These are phyloP conservation scores for Diaporthe caulivora DNA, from an alignment of 2,329 filamentous ascomycete species.

Conservation along the genomic window DNA sequence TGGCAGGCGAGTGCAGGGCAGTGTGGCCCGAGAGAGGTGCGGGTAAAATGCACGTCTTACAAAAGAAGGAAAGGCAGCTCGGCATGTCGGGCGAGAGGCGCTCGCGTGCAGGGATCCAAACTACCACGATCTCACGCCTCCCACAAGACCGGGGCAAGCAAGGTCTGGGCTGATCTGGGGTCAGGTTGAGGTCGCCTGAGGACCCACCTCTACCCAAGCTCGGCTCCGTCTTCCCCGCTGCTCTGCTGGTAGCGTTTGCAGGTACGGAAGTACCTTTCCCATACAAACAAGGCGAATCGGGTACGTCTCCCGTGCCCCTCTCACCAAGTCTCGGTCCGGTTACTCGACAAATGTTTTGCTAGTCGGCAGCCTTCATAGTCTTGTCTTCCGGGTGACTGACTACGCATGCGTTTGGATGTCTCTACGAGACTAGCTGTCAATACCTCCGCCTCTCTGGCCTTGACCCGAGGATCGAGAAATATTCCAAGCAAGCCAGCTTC, in stretches of 20 bases:
- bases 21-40: constrained; percentile 27
- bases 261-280: not conserved
- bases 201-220: constrained; percentile 22
- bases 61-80: not conserved
- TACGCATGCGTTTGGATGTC: not conserved
- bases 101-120: not conserved
- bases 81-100: constrained; percentile 2
- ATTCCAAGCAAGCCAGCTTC: no score
- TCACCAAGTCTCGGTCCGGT: no score
- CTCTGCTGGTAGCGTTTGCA: no score
- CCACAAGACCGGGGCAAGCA: not conserved
- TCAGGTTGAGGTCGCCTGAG: constrained; percentile 23
- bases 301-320: not conserved
- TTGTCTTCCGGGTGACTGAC: no score
- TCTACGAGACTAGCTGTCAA: no score
- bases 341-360: no score
- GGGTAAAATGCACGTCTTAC: constrained; percentile 17
- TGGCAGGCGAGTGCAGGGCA: not conserved
- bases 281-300: not conserved
- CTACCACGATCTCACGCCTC: not conserved
- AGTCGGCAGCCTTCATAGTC: no score
- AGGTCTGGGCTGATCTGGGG: constrained; percentile 18
- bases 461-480: no score
- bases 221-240: constrained; percentile 41
- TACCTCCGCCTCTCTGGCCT: no score